These are phyloP conservation scores for Physaria fendleri DNA, from an alignment of 345 rosid species.

Conservation along the genomic window DNA sequence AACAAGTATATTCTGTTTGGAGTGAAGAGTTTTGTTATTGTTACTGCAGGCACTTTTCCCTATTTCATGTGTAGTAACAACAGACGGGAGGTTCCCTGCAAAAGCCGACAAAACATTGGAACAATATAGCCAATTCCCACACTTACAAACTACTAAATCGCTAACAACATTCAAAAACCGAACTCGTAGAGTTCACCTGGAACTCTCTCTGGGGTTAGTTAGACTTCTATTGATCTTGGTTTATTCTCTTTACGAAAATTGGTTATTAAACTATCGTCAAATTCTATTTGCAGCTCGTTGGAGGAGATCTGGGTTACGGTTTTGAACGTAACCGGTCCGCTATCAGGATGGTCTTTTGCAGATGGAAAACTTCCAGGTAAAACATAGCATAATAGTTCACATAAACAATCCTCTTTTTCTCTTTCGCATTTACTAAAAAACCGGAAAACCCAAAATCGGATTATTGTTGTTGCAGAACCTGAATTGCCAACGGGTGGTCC, in stretches of 20 bases:
- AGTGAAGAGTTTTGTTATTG: not conserved
- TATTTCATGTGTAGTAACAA: conserved; percentile 54
- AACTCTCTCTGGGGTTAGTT: conserved; percentile 87
- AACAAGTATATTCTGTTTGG: not conserved
- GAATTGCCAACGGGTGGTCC: conserved; percentile 62
- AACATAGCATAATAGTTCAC: no score
- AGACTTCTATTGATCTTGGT: not conserved
- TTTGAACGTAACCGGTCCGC: conserved; percentile 83
- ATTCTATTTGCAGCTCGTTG: conserved; percentile 50
- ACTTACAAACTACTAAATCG: conserved; percentile 43
- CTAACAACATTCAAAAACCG: conserved; percentile 29
- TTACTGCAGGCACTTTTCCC: conserved; percentile 76
- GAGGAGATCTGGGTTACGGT: conserved; percentile 92
- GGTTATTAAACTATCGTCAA: not conserved
- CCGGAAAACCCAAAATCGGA: conserved; percentile 4
- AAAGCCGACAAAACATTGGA: conserved; percentile 43
- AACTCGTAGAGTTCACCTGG: conserved; percentile 79
- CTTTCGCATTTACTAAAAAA: not conserved
- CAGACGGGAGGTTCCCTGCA: conserved; percentile 74
- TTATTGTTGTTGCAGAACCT: conserved; percentile 44
- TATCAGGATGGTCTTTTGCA: conserved; percentile 82
- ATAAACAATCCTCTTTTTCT: not conserved
- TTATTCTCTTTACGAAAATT: no score
- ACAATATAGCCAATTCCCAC: conserved; percentile 51
- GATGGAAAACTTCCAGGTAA: conserved; percentile 67